phyloP scores from a whole-genome alignment of 352 stramenopile genomes.

The Pythium aquatile region DNA sequence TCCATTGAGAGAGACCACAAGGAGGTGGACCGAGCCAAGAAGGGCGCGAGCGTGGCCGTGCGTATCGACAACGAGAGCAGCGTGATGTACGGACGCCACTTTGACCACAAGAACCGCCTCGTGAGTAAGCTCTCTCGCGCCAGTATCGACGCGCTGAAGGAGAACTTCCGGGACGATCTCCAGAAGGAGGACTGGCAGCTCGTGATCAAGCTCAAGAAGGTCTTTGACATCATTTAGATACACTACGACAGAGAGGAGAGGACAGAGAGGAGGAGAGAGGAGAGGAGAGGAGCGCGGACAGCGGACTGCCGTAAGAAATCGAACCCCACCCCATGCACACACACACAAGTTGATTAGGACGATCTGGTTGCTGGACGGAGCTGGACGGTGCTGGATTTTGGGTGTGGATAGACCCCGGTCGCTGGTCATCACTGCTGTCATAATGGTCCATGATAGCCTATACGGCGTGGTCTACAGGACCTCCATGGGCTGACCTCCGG shows the following conservation, averaged over 20 bases:
- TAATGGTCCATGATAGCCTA: no score
- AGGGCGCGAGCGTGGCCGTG: conserved; percentile 93
- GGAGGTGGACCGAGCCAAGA: conserved; percentile 93
- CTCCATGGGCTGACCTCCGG: no score
- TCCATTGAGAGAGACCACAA: conserved; percentile 97
- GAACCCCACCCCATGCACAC: no score
- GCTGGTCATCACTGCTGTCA: no score
- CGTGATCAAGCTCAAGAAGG: conserved; percentile 99
- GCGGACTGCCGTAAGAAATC: not conserved
- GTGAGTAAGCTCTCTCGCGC: conserved; percentile 86
- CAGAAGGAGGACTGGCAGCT: conserved; percentile 98
- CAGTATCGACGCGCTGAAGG: conserved; percentile 98
- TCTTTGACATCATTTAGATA: conserved; percentile 96
- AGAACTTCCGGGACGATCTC: conserved; percentile 98
- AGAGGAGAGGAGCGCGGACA: not conserved
- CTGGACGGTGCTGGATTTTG: no score
- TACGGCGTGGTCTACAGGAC: no score
- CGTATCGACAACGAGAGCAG: conserved; percentile 96
- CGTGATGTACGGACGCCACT: conserved; percentile 97
- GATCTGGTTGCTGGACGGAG: no score
- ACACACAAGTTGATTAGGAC: no score
- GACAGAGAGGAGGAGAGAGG: no score
- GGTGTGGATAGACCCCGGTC: no score
- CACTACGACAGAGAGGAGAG: not conserved
- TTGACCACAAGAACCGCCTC: conserved; percentile 91